Percentiles rank a stretch among this genome's conserved stretches.
phyloP scores from a whole-genome alignment of 768 basidiomycete genomes.

The Aureoboletus auriporus region DNA sequence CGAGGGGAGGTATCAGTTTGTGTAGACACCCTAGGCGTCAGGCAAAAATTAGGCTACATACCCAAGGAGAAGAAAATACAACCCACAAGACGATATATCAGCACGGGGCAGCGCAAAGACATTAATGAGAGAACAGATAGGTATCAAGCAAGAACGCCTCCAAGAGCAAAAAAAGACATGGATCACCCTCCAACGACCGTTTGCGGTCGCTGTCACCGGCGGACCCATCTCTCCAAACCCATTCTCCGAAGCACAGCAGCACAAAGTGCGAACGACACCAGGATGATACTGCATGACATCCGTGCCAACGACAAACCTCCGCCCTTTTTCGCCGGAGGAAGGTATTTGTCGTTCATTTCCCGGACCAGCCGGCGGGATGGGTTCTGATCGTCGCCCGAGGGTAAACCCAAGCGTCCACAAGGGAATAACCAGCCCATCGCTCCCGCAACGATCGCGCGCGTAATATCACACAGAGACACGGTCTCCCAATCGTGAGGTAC shows the following conservation, averaged over 20 bases:
- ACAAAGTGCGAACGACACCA: slow-evolving; percentile 28
- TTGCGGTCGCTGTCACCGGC: slow-evolving; percentile 12
- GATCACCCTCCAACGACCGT: background rate
- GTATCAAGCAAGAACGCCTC: background rate
- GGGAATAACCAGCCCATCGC: slow-evolving; percentile 25
- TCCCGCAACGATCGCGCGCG: slow-evolving; percentile 14
- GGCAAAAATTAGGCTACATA: background rate
- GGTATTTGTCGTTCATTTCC: background rate
- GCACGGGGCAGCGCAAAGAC: background rate
- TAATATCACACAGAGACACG: slow-evolving; percentile 7
- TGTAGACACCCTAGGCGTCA: background rate
- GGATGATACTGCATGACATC: slow-evolving; percentile 20
- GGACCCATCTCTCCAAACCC: slow-evolving; percentile 21
- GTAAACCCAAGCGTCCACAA: slow-evolving; percentile 6
- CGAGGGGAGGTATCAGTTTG: too few species aligned
- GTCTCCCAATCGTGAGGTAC: background rate
- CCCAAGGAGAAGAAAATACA: background rate
- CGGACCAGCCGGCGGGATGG: background rate
- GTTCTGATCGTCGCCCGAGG: background rate
- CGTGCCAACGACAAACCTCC: slow-evolving; percentile 5
- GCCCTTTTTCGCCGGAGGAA: slow-evolving; percentile 5
- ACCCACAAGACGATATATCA: background rate
- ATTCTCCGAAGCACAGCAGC: slow-evolving; percentile 23
- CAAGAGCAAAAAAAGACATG: background rate
- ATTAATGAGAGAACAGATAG: background rate